Conservation (phyloP, 208 protist genomes). For the Leishmania lainsoni region DNA sequence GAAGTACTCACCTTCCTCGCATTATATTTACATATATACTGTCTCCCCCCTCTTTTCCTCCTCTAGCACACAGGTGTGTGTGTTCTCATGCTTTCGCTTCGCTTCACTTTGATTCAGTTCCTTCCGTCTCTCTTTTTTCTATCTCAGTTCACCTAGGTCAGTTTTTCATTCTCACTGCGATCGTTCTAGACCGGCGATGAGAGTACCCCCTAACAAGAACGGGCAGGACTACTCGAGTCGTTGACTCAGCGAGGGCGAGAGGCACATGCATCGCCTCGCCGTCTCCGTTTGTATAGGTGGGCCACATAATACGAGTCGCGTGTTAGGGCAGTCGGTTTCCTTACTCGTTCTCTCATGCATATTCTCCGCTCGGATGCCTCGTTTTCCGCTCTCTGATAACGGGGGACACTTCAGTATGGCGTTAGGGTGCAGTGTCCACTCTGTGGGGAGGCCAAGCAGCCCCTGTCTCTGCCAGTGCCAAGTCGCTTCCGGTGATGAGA, state of each 20-base stretch:
- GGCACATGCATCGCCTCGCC: neutral
- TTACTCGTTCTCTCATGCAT: neutral
- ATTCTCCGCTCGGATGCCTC: neutral
- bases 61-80: neutral
- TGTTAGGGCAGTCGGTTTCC: neutral
- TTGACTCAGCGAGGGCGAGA: neutral
- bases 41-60: neutral
- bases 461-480: neutral
- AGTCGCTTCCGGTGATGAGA: no score
- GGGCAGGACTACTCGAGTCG: neutral
- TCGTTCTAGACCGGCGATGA: neutral
- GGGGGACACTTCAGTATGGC: neutral
- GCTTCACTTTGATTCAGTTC: neutral
- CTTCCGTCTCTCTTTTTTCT: slow-evolving; percentile 8
- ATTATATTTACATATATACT: no score
- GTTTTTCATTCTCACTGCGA: neutral
- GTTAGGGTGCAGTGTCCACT: neutral
- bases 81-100: neutral
- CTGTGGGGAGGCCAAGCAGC: neutral
- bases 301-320: neutral
- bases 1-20: neutral
- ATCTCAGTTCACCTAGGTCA: neutral
- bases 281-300: neutral
- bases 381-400: neutral
- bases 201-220: neutral